Conservation (phyloP, 305 asterid genomes). For the Striga hermonthica region DNA sequence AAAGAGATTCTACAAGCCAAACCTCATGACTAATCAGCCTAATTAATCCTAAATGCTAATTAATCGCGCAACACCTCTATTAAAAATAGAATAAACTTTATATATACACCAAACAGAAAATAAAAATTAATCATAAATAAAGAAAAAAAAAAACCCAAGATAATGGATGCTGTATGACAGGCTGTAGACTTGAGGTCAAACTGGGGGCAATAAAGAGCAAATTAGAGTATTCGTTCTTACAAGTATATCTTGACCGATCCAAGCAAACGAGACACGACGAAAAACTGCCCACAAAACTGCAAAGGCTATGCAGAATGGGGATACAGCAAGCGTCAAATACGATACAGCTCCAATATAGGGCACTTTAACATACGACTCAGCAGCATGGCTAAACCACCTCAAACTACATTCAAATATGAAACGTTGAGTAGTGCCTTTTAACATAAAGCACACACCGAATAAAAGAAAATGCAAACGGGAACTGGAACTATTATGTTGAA, state of each 20-base stretch:
- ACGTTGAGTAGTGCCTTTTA: constrained; percentile 30
- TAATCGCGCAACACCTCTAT: no score
- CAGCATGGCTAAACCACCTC: constrained; percentile 83
- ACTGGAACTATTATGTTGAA: background rate
- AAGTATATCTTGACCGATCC: constrained; percentile 99
- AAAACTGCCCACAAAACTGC: constrained; percentile 89
- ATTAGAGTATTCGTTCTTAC: constrained; percentile 44
- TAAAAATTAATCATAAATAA: no score
- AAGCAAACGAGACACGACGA: constrained; percentile 70
- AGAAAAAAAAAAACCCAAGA: no score
- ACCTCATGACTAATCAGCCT: no score
- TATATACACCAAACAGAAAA: no score
- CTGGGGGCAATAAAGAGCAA: constrained; percentile 3
- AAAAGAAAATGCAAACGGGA: background rate
- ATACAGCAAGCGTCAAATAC: constrained; percentile 72
- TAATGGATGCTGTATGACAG: no score
- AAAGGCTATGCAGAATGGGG: constrained; percentile 85
- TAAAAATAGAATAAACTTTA: no score
- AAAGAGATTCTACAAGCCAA: no score
- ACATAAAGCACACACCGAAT: background rate
- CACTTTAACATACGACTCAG: constrained; percentile 63
- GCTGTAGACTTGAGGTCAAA: background rate
- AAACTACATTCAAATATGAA: constrained; percentile 53
- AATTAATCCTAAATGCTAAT: no score
- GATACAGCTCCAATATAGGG: constrained; percentile 86